Evolutionary conservation across 1,284 basidiomycete genomes (phyloP), one percentile per base, ranked within the genome.

Genomic region (Naganishia cerealis): DNA sequence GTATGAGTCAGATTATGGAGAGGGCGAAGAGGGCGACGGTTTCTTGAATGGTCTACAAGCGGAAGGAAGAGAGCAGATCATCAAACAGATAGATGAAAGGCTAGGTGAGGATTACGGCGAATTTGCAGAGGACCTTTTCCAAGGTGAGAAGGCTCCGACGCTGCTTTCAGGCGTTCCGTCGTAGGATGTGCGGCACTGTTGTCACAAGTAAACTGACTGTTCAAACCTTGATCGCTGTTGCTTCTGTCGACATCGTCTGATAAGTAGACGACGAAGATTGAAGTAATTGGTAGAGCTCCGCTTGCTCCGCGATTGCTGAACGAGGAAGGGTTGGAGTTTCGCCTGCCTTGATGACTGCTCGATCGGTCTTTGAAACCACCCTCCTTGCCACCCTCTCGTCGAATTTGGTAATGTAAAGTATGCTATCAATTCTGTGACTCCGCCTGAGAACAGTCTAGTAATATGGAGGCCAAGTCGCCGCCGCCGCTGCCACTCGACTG

Each of bases 41-140:
- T 33, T 59, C 40, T 8, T 59, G 57, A 15, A 59, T 10, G 16
- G 7, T 10, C 33, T 59, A 10, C 26, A 36, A 33, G 43, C 48
- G 16, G 42, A 42, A 24, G 39, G 43, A 26, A 29, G 46, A 9
- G 42, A 48, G 26, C 42, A 43, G 43, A 46, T 59, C n/a, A 33
- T 59, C 5, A 29, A 43, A 15, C 42, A 46, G 33, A 46, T 59
- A n/a, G 24, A 43, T 29, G 57, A 59, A 5, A 48, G 38, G 26
- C 48, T 48, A 33, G 42, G 42, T 0, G 57, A 48, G 6, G 8
- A 8, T 8, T 24, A 43, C 33, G 57, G 57, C 42, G 43, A 48
- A 33, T n/a, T 48, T 16, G 57, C 33, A 12, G 57, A 59, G 40
- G 57, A 46, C 5, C 48, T 33, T 24, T 36, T 46, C 48, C n/a